Conservation (phyloP, 1,284 basidiomycete genomes). For the Exobasidium cylindrosporum region DNA sequence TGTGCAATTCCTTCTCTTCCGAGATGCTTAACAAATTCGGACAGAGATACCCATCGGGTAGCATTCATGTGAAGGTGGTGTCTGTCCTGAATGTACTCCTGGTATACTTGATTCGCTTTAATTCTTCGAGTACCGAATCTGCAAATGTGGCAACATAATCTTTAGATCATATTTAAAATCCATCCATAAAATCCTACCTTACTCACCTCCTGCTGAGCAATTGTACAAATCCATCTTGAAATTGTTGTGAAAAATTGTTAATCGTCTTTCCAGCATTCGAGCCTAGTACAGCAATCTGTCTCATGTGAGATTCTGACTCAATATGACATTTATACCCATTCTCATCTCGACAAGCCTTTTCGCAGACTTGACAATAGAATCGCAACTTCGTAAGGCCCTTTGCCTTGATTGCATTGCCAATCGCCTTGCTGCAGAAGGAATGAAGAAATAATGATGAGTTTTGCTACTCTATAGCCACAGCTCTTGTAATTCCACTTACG, state of each 20-base stretch:
- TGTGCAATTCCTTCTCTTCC: constrained; percentile 81
- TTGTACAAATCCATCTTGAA: constrained; percentile 86
- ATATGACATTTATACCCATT: constrained; percentile 62
- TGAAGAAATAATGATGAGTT: neutral
- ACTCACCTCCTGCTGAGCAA: constrained; percentile 76
- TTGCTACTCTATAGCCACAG: neutral
- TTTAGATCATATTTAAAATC: neutral
- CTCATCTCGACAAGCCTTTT: constrained; percentile 51
- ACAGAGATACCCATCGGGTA: constrained; percentile 93
- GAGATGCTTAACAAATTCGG: constrained; percentile 87
- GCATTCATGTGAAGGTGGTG: constrained; percentile 96
- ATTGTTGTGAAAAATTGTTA: constrained; percentile 79
- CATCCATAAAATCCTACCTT: too few species aligned
- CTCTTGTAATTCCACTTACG: constrained; percentile 1
- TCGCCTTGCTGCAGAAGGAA: constrained; percentile 30
- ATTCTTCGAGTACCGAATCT: constrained; percentile 50
- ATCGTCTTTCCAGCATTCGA: constrained; percentile 89
- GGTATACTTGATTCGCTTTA: constrained; percentile 86
- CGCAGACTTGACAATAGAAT: constrained; percentile 54
- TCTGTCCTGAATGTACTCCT: constrained; percentile 96
- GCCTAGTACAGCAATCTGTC: constrained; percentile 93
- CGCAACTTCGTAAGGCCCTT: constrained; percentile 52
- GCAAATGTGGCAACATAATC: neutral
- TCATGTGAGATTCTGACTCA: constrained; percentile 79
- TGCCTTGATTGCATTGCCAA: constrained; percentile 53